phyloP scores from a whole-genome alignment of 2,329 filamentous ascomycete species.

The Peltaster fructicola region DNA sequence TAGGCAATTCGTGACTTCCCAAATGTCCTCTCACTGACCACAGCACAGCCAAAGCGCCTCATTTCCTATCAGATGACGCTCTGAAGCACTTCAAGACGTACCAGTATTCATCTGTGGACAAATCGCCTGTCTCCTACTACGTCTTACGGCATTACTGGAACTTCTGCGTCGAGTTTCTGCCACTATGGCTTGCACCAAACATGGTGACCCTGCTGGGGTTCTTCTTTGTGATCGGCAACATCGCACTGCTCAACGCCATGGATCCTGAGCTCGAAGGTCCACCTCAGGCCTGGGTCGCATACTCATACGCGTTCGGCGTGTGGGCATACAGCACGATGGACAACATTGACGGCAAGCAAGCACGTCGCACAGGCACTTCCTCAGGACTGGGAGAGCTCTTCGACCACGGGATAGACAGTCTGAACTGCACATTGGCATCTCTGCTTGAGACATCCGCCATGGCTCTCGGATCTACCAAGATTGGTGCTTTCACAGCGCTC shows the following conservation, averaged over 20 bases:
- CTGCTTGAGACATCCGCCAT: conserved; percentile 84
- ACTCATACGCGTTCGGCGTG: conserved; percentile 83
- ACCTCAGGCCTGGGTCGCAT: conserved; percentile 74
- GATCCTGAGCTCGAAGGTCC: conserved; percentile 74
- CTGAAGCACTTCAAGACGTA: conserved; percentile 83
- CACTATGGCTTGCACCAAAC: conserved; percentile 92
- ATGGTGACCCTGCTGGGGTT: conserved; percentile 94
- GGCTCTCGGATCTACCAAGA: conserved; percentile 67
- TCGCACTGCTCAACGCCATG: conserved; percentile 55
- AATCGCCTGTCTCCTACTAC: conserved; percentile 83
- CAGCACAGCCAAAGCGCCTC: too few species aligned
- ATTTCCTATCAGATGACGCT: conserved; percentile 69
- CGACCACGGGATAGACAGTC: conserved; percentile 93
- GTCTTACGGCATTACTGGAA: conserved; percentile 97
- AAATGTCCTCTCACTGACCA: too few species aligned
- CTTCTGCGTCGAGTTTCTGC: conserved; percentile 76
- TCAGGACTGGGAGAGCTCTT: conserved; percentile 92
- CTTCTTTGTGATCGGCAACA: conserved; percentile 78
- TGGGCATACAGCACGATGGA: conserved; percentile 99
- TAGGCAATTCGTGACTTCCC: too few species aligned
- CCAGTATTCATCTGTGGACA: conserved; percentile 95
- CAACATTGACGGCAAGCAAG: conserved; percentile 97
- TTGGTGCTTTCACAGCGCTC: conserved; percentile 80
- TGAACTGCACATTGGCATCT: conserved; percentile 90
- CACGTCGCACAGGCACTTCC: conserved; percentile 81